phyloP scores from a whole-genome alignment of 192 early-diverging fungal species.

The Backusella morwellensis region DNA sequence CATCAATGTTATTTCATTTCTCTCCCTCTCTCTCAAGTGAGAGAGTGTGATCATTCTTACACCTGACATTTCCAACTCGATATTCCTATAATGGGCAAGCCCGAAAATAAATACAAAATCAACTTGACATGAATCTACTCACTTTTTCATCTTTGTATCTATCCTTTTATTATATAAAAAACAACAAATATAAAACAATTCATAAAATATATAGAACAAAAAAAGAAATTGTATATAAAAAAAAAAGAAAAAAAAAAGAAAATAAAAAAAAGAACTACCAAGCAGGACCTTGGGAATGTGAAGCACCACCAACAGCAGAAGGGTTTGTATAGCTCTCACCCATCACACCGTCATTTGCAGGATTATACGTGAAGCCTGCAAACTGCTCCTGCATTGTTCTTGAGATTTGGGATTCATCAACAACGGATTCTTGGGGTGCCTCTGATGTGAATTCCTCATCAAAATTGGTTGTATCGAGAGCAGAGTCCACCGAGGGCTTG shows the following conservation, averaged over 20 bases:
- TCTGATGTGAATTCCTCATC: slow-evolving; percentile 98
- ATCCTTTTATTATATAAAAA: neutral
- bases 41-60: neutral
- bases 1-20: too few species aligned
- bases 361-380: slow-evolving; percentile 90
- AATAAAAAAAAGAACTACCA: slow-evolving; percentile 3
- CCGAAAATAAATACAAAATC: neutral
- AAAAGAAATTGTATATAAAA: neutral
- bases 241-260: slow-evolving; percentile 2
- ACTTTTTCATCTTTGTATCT: neutral
- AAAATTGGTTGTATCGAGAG: slow-evolving; percentile 96
- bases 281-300: slow-evolving; percentile 10
- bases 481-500: slow-evolving; percentile 86
- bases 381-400: slow-evolving; percentile 94
- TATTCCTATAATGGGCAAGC: neutral
- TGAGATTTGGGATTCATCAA: slow-evolving; percentile 78
- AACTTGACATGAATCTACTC: neutral
- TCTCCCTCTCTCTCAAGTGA: too few species aligned
- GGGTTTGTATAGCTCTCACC: slow-evolving; percentile 37
- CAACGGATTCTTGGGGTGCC: slow-evolving; percentile 83
- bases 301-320: slow-evolving; percentile 3
- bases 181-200: neutral
- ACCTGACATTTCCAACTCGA: neutral
- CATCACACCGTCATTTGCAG: slow-evolving; percentile 71
- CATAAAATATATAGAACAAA: neutral